Conservation (phyloP, 768 basidiomycete species). For the Auricularia auricula-judae region DNA sequence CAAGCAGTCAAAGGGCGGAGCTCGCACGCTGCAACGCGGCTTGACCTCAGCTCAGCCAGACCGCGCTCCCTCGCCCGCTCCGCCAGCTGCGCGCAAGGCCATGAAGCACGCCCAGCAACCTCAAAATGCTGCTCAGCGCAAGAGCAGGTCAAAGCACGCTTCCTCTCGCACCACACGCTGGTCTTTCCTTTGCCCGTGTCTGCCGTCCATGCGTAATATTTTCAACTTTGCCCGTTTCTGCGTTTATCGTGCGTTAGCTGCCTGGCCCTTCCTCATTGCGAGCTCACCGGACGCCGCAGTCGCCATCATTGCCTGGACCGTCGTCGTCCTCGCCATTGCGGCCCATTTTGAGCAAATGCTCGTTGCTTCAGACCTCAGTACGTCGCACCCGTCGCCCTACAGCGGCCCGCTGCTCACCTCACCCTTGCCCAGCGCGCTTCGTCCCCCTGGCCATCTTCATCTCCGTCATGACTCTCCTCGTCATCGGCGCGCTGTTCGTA, state of each 20-base stretch:
- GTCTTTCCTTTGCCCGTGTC: neutral
- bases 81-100: neutral
- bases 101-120: neutral
- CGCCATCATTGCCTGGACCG: conserved; percentile 58
- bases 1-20: neutral
- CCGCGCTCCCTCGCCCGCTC: neutral
- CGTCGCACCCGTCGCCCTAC: conserved; percentile 17
- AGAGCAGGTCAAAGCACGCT: neutral
- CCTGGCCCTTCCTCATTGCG: too few relatives aligned
- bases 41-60: neutral
- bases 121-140: neutral
- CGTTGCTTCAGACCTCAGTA: conserved; percentile 71
- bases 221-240: conserved; percentile 11
- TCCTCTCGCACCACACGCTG: neutral
- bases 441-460: conserved; percentile 81
- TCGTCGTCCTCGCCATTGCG: conserved; percentile 71
- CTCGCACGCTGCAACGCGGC: neutral
- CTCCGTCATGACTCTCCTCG: conserved; percentile 55
- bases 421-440: conserved; percentile 53
- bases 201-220: conserved; percentile 9
- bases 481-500: conserved; percentile 56
- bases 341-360: conserved; percentile 65
- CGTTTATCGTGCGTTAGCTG: conserved; percentile 7
- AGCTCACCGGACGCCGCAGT: conserved; percentile 25
- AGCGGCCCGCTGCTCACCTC: neutral